These are phyloP conservation scores for Triticum urartu DNA, from an alignment of 176 grass and related monocot species.

Conservation along the genomic window DNA sequence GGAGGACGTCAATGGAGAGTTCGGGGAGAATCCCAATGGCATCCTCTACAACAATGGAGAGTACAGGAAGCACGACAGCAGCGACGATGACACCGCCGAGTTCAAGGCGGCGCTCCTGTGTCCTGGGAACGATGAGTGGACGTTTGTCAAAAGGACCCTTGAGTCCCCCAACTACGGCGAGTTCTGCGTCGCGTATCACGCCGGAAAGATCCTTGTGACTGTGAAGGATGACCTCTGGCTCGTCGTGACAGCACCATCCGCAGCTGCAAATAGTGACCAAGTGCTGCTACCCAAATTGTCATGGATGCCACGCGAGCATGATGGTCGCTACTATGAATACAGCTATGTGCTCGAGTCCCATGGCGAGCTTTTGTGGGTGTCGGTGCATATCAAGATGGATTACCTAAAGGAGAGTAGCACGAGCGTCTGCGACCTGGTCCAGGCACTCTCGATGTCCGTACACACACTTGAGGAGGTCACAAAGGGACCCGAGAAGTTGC, in stretches of 20 bases:
- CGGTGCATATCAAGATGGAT: not conserved
- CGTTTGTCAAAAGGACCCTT: not conserved
- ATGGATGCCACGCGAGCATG: not conserved
- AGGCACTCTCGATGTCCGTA: not conserved
- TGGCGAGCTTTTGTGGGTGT: not conserved
- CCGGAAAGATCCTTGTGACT: not conserved
- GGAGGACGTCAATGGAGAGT: not conserved
- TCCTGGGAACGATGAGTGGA: not conserved
- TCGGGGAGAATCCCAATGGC: not conserved
- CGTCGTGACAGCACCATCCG: not conserved
- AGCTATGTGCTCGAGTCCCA: not conserved
- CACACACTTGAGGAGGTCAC: not conserved
- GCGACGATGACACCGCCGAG: not conserved
- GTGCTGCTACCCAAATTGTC: not conserved
- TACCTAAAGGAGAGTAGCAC: not conserved
- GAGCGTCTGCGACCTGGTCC: not conserved
- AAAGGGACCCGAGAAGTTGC: not conserved
- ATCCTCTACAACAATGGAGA: not conserved
- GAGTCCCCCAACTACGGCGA: not conserved
- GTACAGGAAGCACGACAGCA: not conserved
- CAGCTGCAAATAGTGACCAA: not conserved
- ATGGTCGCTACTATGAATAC: not conserved
- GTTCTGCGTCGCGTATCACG: not conserved
- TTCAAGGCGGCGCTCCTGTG: not conserved
- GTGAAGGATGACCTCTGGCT: not conserved